Evolutionary conservation across 495 filamentous ascomycete genomes (phyloP).

Genomic region (Melanomma pulvis-pyrius): DNA sequence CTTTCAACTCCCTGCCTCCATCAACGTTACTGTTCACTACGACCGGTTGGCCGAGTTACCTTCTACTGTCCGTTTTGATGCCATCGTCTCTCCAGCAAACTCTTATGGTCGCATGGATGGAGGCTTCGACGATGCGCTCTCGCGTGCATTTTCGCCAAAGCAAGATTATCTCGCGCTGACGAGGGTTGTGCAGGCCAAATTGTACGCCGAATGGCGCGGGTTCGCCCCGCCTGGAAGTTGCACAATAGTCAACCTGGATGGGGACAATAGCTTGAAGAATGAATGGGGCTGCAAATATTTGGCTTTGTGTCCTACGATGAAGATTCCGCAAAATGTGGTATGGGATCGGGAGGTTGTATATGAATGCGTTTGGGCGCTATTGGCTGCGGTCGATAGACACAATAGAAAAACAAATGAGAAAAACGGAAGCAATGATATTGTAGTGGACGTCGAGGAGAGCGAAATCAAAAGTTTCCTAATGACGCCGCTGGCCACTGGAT

Average conservation of each 20-base stretch:
- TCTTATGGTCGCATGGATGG: slow-evolving; percentile 57
- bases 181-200: slow-evolving; percentile 25
- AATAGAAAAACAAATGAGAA: slow-evolving; percentile 45
- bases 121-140: slow-evolving; percentile 58
- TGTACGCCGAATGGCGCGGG: slow-evolving; percentile 54
- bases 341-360: slow-evolving; percentile 61
- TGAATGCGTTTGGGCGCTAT: slow-evolving; percentile 56
- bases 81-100: slow-evolving; percentile 58
- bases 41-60: slow-evolving; percentile 44
- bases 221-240: slow-evolving; percentile 55
- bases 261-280: slow-evolving; percentile 39
- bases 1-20: slow-evolving; percentile 36
- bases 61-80: slow-evolving; percentile 45
- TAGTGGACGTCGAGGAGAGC: not conserved
- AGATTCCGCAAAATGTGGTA: slow-evolving; percentile 44
- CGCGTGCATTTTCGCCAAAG: slow-evolving; percentile 50
- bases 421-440: too few species aligned
- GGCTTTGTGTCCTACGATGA: slow-evolving; percentile 58
- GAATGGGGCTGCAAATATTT: slow-evolving; percentile 50
- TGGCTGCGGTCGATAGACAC: slow-evolving; percentile 51
- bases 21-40: slow-evolving; percentile 47
- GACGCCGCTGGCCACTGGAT: slow-evolving; percentile 54
- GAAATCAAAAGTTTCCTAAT: slow-evolving; percentile 52
- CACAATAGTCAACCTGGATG: slow-evolving; percentile 50
- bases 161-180: slow-evolving; percentile 54